phyloP scores from a whole-genome alignment of 2,329 filamentous ascomycete species.

The Colletotrichum eremochloae region DNA sequence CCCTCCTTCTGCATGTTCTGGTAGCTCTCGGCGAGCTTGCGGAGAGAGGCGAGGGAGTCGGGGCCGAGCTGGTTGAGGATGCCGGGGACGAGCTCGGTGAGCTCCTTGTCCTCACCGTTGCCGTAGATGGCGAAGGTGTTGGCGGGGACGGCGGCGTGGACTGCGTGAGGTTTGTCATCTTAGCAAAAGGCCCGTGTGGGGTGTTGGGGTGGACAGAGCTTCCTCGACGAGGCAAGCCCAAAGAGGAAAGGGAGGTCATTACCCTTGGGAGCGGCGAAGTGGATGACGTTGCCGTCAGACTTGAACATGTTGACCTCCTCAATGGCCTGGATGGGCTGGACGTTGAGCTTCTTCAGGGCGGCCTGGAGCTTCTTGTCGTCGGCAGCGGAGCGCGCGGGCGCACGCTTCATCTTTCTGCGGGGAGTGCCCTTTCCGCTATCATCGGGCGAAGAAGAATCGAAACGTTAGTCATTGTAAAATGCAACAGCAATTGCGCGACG shows the following conservation, averaged over 20 bases:
- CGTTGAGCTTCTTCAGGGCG: slow-evolving; percentile 98
- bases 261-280: slow-evolving; percentile 99
- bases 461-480: slow-evolving; percentile 48
- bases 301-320: slow-evolving; percentile 99
- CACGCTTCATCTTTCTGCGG: slow-evolving; percentile 98
- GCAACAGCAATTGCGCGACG: slow-evolving; percentile 11
- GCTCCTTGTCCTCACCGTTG: slow-evolving; percentile 98
- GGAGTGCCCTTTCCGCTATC: slow-evolving; percentile 95
- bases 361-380: slow-evolving; percentile 99
- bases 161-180: slow-evolving; percentile 60
- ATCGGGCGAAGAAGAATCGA: slow-evolving; percentile 31
- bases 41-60: slow-evolving; percentile 95
- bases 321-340: slow-evolving; percentile 98
- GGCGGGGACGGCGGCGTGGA: slow-evolving; percentile 95
- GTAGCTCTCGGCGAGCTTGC: slow-evolving; percentile 99
- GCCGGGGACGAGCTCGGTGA: slow-evolving; percentile 98
- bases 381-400: slow-evolving; percentile 89
- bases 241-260: slow-evolving; percentile 53
- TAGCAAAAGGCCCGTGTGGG: slow-evolving; percentile 4
- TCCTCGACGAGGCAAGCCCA: neutral
- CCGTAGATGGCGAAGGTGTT: slow-evolving; percentile 99
- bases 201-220: neutral
- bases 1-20: slow-evolving; percentile 98
- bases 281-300: slow-evolving; percentile 99
- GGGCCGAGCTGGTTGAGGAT: slow-evolving; percentile 99